Evolutionary conservation across 2,329 filamentous ascomycete genomes (phyloP), one percentile per base, ranked within the genome.

Genomic region (Mariannaea elegans): DNA sequence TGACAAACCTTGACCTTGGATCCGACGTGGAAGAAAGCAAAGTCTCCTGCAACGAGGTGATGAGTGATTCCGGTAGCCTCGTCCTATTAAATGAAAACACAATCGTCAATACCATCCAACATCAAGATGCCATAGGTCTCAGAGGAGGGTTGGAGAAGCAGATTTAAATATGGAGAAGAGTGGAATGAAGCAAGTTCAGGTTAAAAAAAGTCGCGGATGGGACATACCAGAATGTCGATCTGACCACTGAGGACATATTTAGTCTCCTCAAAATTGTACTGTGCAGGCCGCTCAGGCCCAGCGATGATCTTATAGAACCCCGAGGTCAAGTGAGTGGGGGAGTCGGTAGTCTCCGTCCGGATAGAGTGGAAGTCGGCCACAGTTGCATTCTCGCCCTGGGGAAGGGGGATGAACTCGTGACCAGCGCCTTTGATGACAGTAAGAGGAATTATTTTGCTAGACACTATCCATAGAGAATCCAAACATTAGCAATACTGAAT

Each of bases 1-100:
- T 16, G 2, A 61, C 61, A 21, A n/a, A 67, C 65, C 63, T 67
- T 57, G 34, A 69, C 67, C 54, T 69, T 69, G 48, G 67, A 69
- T 21, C 65, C 67, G 19, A 69, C 67, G 7, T 69, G 64, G 62
- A 69, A 69, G 44, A 69, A 69, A 9, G 67, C 67, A 53, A 69
- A 69, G 47, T 69, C 67, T 10, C 67, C 65, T 0, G 58, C 54
- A 2, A 63, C 58, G 7, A 70, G 62, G 18, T 67, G 67, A 16
- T 69, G 67, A 3, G 67, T 69, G 31, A 69, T 59, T 1, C 67
- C 67, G 13, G 67, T 69, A n/a, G 67, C 67, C 49, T 68, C 67
- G 4, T 69, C 67, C 66, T 69, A 7, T n/a, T 1, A 3, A 3
- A 1, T 3, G 29, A 18, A n/a, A 13, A 4, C n/a, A 8, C 8